These are phyloP conservation scores for Yamadazyma atlantica DNA, from an alignment of 1,139 yeast genomes.

Conservation along the genomic window DNA sequence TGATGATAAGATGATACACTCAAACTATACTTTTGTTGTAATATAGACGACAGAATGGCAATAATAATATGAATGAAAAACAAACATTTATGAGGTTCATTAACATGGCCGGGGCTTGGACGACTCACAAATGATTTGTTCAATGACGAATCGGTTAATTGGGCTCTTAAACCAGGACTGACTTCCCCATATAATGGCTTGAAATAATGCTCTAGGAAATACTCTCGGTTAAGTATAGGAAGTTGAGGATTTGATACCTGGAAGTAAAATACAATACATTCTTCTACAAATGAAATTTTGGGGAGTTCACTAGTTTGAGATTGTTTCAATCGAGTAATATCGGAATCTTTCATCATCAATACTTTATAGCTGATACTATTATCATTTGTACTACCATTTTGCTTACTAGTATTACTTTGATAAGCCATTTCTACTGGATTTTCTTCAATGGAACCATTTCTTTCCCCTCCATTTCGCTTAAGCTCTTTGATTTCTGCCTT, in stretches of 20 bases:
- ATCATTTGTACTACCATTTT: constrained; percentile 5
- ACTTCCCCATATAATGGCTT: constrained; percentile 74
- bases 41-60: constrained; percentile 75
- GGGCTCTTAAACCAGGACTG: constrained; percentile 27
- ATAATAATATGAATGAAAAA: constrained; percentile 71
- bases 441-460: no score
- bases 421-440: no score
- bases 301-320: constrained; percentile 42
- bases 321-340: constrained; percentile 1
- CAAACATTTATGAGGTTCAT: constrained; percentile 19
- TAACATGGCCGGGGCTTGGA: neutral
- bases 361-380: constrained; percentile 4
- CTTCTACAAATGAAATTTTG: constrained; percentile 64
- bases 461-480: no score
- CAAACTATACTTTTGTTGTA: constrained; percentile 65
- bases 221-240: constrained; percentile 78
- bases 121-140: no score
- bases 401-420: constrained; percentile 4
- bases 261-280: constrained; percentile 62
- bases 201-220: constrained; percentile 61
- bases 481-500: constrained; percentile 12
- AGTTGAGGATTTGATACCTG: constrained; percentile 76
- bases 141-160: constrained; percentile 3
- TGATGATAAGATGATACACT: constrained; percentile 66
- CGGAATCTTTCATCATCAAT: constrained; percentile 7